A percentile compares a stretch with the other conserved stretches of the same genome.
Conservation (phyloP, 208 protist genomes). For the Strigomonas culicis region DNA sequence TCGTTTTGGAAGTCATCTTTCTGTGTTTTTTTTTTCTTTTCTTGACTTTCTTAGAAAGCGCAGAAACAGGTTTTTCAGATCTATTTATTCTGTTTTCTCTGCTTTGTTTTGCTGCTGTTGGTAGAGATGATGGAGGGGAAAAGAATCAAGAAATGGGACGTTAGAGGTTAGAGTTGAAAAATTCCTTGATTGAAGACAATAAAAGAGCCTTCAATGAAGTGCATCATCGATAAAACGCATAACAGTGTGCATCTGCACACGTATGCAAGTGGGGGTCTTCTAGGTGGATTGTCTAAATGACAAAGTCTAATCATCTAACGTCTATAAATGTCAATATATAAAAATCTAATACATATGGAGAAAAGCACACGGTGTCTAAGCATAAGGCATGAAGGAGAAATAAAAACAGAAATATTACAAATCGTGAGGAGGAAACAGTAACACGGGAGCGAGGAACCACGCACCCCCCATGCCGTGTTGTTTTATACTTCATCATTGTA, state of each 20-base stretch:
- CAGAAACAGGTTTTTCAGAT: not conserved
- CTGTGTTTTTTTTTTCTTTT: too few species aligned
- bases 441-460: not conserved
- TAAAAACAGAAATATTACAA: slow-evolving; percentile 10
- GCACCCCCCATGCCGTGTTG: not conserved
- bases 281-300: too few species aligned
- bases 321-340: too few species aligned
- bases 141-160: not conserved
- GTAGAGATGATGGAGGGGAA: not conserved
- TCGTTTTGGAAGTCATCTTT: slow-evolving; percentile 14
- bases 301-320: too few species aligned
- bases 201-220: too few species aligned
- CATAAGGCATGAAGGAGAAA: slow-evolving; percentile 9
- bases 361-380: slow-evolving; percentile 2
- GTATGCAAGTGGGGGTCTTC: too few species aligned
- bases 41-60: not conserved
- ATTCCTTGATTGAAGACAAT: too few species aligned
- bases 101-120: too few species aligned
- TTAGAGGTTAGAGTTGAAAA: too few species aligned
- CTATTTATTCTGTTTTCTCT: too few species aligned
- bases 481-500: slow-evolving; percentile 11
- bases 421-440: slow-evolving; percentile 7
- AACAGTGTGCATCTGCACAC: too few species aligned
- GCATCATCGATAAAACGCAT: too few species aligned
- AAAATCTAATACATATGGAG: slow-evolving; percentile 11